Base-by-base conservation (phyloP, 1,284 basidiomycete genomes). In the Boletus semigastroideus region DNA sequence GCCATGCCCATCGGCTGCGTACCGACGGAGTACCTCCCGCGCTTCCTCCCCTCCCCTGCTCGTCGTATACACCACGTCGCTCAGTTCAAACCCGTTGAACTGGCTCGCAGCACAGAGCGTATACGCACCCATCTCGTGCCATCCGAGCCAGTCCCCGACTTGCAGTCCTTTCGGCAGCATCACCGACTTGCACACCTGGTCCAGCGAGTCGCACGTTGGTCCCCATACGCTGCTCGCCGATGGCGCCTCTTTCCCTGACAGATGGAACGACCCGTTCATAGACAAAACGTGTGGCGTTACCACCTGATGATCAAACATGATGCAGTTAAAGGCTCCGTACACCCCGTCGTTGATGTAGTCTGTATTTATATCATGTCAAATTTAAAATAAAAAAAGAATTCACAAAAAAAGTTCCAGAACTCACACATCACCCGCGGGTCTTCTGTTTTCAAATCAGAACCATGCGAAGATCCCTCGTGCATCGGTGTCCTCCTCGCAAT, bases 311-410 rank as follows among this genome's bases (percentile, higher is more conserved):
- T 96, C 93, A 71, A 95, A 96, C 67, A 96, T 78, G 72, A 93
- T 91, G 72, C 92, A 94, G 81, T 99, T 98, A 83, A 99, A 98
- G 19, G 96, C 91, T 49, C 96, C 95, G 72, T 99, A 99, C 38
- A 98, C 92, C 42, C 94, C 95, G 71, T 97, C 95, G 74, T 95
- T 97, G 81, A 97, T 92, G 77, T 97, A 98, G 77, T 96, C 92
- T 94, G 66, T 39, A 40, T 55, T 50, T 53, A 55, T 51, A 57
- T 13, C 28, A 9, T 7, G 22, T 47, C 53, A 57, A 49, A n/a
- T n/a, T n/a, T n/a, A n/a, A n/a, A n/a, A 34, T 38, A 25, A 25
- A 7, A 54, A 47, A 25, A 20, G 12, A 28, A 28, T 19, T 19
- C 16, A 30, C 37, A 50, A 40, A 49, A 17, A 58, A 55, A 51